Conservation (phyloP, 306 rosid genomes). For the Sindora glabra region DNA sequence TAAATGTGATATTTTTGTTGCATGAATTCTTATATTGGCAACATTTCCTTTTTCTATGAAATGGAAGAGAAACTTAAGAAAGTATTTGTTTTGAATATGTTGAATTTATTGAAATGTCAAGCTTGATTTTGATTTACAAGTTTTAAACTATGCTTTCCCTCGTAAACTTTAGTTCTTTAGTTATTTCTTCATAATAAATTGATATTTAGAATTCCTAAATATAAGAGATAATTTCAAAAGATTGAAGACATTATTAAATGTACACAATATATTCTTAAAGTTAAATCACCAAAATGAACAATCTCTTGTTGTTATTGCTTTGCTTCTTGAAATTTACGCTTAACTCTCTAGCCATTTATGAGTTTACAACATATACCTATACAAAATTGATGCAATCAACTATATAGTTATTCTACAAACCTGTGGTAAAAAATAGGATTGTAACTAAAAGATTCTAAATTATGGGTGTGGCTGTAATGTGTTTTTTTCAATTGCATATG, state of each 20-base stretch:
- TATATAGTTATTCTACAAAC: constrained; percentile 43
- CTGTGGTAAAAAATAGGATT: constrained; percentile 95
- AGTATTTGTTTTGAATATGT: constrained; percentile 38
- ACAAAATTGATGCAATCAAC: constrained; percentile 28
- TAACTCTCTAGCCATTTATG: constrained; percentile 2
- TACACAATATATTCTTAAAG: constrained; percentile 84
- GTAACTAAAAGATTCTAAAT: too few relatives aligned
- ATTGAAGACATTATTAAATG: constrained; percentile 45
- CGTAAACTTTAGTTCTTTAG: not conserved
- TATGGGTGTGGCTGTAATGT: too few relatives aligned
- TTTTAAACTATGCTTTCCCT: constrained; percentile 6
- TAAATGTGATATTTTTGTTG: too few relatives aligned
- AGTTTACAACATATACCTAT: not conserved
- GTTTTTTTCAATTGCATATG: too few relatives aligned
- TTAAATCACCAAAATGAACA: constrained; percentile 99
- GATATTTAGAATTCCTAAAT: constrained; percentile 10
- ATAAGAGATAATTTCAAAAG: constrained; percentile 12
- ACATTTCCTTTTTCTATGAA: constrained; percentile 67
- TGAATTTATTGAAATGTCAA: constrained; percentile 8
- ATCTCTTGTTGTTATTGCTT: constrained; percentile 84
- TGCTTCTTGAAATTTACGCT: constrained; percentile 62
- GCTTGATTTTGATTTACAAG: constrained; percentile 11
- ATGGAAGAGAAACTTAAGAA: constrained; percentile 80
- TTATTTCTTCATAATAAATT: not conserved
- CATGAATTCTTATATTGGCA: too few relatives aligned